Evolutionary conservation across 2,329 filamentous ascomycete species (phyloP).

Genomic region (Coniochaeta sp.): DNA sequence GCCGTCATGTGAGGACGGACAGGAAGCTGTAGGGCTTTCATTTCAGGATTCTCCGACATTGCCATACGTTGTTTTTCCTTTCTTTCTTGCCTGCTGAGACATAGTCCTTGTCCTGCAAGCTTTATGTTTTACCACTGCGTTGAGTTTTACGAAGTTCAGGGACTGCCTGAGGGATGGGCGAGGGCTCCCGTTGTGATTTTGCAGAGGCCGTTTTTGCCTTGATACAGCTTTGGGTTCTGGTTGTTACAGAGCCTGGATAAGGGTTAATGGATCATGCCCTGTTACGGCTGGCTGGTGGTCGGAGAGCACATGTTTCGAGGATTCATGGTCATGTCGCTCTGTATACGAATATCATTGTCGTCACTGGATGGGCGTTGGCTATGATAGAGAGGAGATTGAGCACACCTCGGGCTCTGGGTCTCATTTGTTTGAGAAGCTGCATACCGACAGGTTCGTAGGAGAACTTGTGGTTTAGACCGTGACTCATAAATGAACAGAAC

Average conservation of each 20-base stretch:
- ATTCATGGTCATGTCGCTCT: not conserved
- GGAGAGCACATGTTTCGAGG: not conserved
- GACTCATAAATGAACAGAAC: not conserved
- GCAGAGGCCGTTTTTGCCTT: not conserved
- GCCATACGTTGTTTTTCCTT: not conserved
- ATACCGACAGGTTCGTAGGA: not conserved
- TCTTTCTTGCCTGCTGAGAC: not conserved
- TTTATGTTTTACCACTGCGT: not conserved
- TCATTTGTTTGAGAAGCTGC: not conserved
- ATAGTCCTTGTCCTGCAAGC: not conserved
- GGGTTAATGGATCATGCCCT: not conserved
- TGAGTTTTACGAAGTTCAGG: not conserved
- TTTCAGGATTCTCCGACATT: too few relatives aligned
- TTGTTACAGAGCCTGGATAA: not conserved
- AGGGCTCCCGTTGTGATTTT: not conserved
- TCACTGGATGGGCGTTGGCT: not conserved
- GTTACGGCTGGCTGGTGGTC: not conserved
- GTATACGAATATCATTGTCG: not conserved
- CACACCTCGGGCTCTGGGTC: not conserved
- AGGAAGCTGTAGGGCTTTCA: not conserved
- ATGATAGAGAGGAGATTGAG: not conserved
- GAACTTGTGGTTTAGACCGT: too few relatives aligned
- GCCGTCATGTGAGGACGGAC: conserved; percentile 63
- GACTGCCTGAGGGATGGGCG: not conserved
- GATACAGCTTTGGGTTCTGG: not conserved